Conservation (phyloP, 2,329 filamentous ascomycete species). For the Thermochaetoides dissita region DNA sequence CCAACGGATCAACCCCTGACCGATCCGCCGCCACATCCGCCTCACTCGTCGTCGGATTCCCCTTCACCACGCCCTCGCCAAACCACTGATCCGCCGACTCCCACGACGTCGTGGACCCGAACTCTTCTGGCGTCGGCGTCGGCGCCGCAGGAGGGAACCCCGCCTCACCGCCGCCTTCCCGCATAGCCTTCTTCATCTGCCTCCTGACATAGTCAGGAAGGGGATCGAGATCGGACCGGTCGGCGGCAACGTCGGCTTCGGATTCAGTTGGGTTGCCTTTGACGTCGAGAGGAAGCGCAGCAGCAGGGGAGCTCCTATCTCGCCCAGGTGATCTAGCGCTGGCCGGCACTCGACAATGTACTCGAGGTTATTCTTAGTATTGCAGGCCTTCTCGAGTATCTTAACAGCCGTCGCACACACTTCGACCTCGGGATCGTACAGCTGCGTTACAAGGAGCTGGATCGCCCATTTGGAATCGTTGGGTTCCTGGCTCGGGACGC, state of each 20-base stretch:
- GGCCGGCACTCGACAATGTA: conserved; percentile 95
- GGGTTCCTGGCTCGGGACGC: conserved; percentile 26
- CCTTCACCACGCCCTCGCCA: conserved; percentile 5
- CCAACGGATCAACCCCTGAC: conserved; percentile 1
- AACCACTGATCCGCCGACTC: too few relatives aligned
- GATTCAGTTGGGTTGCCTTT: conserved; percentile 53
- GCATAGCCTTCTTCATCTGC: too few relatives aligned
- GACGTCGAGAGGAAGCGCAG: conserved; percentile 89
- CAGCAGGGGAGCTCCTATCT: conserved; percentile 87
- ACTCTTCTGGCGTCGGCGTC: too few relatives aligned
- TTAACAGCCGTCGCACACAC: conserved; percentile 94
- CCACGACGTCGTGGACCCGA: too few relatives aligned
- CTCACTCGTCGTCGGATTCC: conserved; percentile 12
- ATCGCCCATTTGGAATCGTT: conserved; percentile 90
- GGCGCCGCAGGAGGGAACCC: too few relatives aligned
- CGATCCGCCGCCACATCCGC: conserved; percentile 9
- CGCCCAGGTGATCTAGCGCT: conserved; percentile 84
- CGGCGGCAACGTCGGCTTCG: conserved; percentile 15
- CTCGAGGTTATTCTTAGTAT: conserved; percentile 77
- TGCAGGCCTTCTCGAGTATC: conserved; percentile 93
- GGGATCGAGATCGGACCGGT: conserved; percentile 14
- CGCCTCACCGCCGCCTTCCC: too few relatives aligned
- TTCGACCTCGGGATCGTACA: conserved; percentile 94
- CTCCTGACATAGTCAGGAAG: conserved; percentile 3
- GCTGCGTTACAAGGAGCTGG: conserved; percentile 86